phyloP scores from a whole-genome alignment of 2,329 filamentous ascomycete genomes.

The Sporothrix schenckii region DNA sequence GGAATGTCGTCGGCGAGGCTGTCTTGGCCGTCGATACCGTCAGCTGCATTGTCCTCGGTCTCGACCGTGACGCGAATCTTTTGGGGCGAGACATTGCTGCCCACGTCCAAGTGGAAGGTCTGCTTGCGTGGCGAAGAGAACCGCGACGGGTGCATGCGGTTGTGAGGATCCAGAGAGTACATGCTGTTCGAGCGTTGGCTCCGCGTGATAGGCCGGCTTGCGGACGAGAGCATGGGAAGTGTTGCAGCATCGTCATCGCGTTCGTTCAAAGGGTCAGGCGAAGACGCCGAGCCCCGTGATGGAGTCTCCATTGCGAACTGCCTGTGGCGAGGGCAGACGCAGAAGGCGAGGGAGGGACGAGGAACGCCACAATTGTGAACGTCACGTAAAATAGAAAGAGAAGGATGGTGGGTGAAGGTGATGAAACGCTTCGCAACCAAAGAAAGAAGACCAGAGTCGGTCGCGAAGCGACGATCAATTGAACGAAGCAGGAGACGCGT shows the following conservation, averaged over 20 bases:
- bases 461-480: not conserved
- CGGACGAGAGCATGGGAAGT: slow-evolving; percentile 36
- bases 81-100: slow-evolving; percentile 54
- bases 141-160: slow-evolving; percentile 26
- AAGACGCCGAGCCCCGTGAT: slow-evolving; percentile 48
- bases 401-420: not conserved
- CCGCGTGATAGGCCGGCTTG: slow-evolving; percentile 49
- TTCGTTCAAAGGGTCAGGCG: slow-evolving; percentile 56
- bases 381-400: not conserved
- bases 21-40: slow-evolving; percentile 4
- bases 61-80: slow-evolving; percentile 60
- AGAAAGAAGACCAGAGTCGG: not conserved
- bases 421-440: not conserved
- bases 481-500: slow-evolving; percentile 4
- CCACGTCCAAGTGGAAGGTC: slow-evolving; percentile 60
- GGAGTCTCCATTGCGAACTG: slow-evolving; percentile 30
- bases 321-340: slow-evolving; percentile 4
- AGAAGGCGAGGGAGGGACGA: not conserved
- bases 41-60: slow-evolving; percentile 45
- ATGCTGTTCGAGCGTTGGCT: slow-evolving; percentile 44
- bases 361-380: not conserved
- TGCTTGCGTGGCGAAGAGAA: slow-evolving; percentile 56
- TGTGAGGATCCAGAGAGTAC: slow-evolving; percentile 27
- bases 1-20: not conserved
- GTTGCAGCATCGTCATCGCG: slow-evolving; percentile 33